These are phyloP conservation scores for Phlyctochytrium planicorne DNA, from an alignment of 192 early-diverging fungal genomes.

Conservation along the genomic window DNA sequence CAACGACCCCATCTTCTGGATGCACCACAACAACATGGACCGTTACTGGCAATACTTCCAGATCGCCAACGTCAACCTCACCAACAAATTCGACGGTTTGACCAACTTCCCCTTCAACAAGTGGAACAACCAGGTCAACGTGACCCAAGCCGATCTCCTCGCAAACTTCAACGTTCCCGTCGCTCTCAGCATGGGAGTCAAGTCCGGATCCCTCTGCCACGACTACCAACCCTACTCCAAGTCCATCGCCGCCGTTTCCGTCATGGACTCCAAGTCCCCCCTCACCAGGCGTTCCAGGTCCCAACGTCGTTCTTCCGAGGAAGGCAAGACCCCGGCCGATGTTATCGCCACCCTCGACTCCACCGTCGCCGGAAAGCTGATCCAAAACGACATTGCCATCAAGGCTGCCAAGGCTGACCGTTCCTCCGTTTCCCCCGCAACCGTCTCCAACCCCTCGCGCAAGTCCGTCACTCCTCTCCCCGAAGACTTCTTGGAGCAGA, in stretches of 20 bases:
- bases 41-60: conserved; percentile 38
- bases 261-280: background rate
- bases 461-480: background rate
- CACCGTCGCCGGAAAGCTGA: background rate
- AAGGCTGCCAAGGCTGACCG: background rate
- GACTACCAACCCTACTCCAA: conserved; percentile 5
- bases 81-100: background rate
- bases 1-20: conserved; percentile 42
- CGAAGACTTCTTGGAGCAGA: background rate
- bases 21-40: conserved; percentile 51
- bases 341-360: background rate
- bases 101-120: background rate
- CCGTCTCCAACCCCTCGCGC: background rate
- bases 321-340: background rate
- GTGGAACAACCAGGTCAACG: background rate
- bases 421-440: background rate
- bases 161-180: conserved; percentile 4
- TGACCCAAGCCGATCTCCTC: background rate
- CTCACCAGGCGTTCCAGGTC: background rate
- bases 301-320: background rate
- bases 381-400: background rate
- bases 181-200: background rate
- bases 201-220: background rate
- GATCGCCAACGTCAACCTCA: conserved; percentile 17
- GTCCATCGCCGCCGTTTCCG: background rate